Percentiles rank a stretch among this genome's conserved stretches.
Evolutionary conservation across 2,329 filamentous ascomycete genomes (phyloP).

Genomic region (Pyricularia grisea): DNA sequence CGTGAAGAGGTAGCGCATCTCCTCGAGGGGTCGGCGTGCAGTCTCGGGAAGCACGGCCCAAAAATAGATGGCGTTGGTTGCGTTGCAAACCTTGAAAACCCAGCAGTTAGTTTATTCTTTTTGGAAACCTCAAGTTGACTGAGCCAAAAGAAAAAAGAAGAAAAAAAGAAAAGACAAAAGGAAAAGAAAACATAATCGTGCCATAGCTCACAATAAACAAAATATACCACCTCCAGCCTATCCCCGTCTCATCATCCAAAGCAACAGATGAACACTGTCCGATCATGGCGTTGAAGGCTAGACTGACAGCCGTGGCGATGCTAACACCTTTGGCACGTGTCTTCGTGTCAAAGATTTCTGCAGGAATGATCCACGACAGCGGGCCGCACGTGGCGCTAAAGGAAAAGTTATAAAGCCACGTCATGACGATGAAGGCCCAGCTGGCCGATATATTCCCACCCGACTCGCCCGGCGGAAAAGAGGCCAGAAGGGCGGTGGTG

Average conservation of each 20-base stretch:
- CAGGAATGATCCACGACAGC: conserved; percentile 46
- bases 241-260: conserved; percentile 15
- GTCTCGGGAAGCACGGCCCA: conserved; percentile 57
- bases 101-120: neutral
- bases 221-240: conserved; percentile 37
- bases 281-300: conserved; percentile 71
- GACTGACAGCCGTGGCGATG: conserved; percentile 63
- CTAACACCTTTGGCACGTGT: conserved; percentile 67
- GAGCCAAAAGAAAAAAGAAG: neutral
- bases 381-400: conserved; percentile 66
- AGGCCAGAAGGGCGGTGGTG: conserved; percentile 14
- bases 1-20: conserved; percentile 55
- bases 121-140: neutral
- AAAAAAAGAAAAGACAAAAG: neutral
- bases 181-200: too few species aligned
- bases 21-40: conserved; percentile 49
- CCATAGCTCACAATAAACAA: conserved; percentile 25
- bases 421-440: conserved; percentile 68
- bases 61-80: conserved; percentile 35
- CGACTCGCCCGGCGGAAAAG: conserved; percentile 50
- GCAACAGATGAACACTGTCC: conserved; percentile 35
- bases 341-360: conserved; percentile 70
- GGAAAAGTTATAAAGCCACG: conserved; percentile 73
- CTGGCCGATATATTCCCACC: conserved; percentile 32
- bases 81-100: conserved; percentile 41